These are phyloP conservation scores for Didymellaceae sp. DNA, from an alignment of 2,329 filamentous ascomycete species.

Conservation along the genomic window DNA sequence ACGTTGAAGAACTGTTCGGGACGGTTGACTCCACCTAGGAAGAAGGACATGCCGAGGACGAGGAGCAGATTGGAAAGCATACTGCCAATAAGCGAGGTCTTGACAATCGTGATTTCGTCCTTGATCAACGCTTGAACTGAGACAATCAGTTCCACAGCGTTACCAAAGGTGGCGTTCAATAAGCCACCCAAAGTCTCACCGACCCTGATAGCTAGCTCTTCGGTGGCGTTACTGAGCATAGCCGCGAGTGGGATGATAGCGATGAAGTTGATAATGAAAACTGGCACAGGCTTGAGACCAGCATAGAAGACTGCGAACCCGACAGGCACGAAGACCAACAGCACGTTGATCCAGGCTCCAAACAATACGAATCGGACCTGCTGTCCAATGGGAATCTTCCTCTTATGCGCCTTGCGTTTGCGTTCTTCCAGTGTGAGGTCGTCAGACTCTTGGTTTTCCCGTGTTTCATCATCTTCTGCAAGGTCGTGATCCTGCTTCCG, in stretches of 20 bases:
- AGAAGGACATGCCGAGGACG: slow-evolving; percentile 91
- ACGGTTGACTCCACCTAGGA: slow-evolving; percentile 80
- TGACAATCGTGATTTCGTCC: slow-evolving; percentile 80
- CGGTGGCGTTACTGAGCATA: slow-evolving; percentile 85
- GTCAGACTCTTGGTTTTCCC: slow-evolving; percentile 29
- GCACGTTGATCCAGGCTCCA: slow-evolving; percentile 84
- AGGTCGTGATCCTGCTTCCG: slow-evolving; percentile 30
- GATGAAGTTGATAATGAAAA: slow-evolving; percentile 92
- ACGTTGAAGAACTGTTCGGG: slow-evolving; percentile 89
- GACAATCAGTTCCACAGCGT: slow-evolving; percentile 86
- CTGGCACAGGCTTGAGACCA: slow-evolving; percentile 38
- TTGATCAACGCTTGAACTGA: slow-evolving; percentile 82
- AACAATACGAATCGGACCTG: slow-evolving; percentile 78
- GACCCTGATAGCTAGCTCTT: slow-evolving; percentile 79
- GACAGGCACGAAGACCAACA: slow-evolving; percentile 78
- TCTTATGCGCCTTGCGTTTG: slow-evolving; percentile 40
- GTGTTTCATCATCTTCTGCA: slow-evolving; percentile 22
- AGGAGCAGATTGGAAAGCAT: slow-evolving; percentile 90
- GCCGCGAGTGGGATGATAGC: slow-evolving; percentile 90
- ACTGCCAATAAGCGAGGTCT: slow-evolving; percentile 89
- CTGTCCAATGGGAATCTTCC: slow-evolving; percentile 43
- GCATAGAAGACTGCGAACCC: slow-evolving; percentile 77
- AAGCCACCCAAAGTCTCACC: slow-evolving; percentile 89
- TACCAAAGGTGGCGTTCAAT: slow-evolving; percentile 82
- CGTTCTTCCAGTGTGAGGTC: slow-evolving; percentile 40